Percentiles rank a stretch among this genome's conserved stretches.
Conservation (phyloP, 192 early-diverging fungal species). For the Thamnidium elegans region DNA sequence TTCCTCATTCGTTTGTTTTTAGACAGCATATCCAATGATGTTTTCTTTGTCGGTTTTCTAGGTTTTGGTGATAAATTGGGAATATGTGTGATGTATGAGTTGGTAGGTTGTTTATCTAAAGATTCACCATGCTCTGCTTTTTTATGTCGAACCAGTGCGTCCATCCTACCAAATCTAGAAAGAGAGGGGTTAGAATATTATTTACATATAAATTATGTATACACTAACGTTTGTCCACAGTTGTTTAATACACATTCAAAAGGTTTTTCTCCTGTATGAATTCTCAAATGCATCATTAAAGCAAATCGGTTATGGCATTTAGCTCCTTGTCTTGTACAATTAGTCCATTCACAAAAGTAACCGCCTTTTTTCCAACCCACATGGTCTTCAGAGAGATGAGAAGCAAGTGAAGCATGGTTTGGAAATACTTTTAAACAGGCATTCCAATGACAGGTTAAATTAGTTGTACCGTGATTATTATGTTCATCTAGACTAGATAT, state of each 20-base stretch:
- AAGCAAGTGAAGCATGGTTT: constrained; percentile 30
- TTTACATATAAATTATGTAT: no score
- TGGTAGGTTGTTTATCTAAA: background rate
- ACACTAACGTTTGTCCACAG: constrained; percentile 35
- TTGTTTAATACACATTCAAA: constrained; percentile 42
- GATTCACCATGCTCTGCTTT: constrained; percentile 31
- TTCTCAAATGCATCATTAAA: constrained; percentile 56
- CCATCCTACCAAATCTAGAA: constrained; percentile 36
- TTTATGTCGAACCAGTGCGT: constrained; percentile 35
- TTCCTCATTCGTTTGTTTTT: constrained; percentile 5
- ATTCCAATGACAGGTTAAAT: constrained; percentile 41
- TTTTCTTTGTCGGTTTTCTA: constrained; percentile 5
- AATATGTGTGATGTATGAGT: background rate
- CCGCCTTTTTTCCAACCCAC: constrained; percentile 55
- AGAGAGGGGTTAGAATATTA: no score
- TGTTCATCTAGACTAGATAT: background rate
- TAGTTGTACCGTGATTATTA: background rate
- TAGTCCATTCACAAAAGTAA: constrained; percentile 57
- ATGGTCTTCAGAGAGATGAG: constrained; percentile 53
- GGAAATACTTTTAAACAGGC: constrained; percentile 37
- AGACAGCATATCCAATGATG: background rate
- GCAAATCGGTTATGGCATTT: constrained; percentile 56
- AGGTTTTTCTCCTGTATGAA: constrained; percentile 59
- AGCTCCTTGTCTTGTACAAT: constrained; percentile 46
- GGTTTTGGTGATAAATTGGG: background rate